These are phyloP conservation scores for Phytophthora multivora DNA, from an alignment of 352 stramenopile species.

Conservation along the genomic window DNA sequence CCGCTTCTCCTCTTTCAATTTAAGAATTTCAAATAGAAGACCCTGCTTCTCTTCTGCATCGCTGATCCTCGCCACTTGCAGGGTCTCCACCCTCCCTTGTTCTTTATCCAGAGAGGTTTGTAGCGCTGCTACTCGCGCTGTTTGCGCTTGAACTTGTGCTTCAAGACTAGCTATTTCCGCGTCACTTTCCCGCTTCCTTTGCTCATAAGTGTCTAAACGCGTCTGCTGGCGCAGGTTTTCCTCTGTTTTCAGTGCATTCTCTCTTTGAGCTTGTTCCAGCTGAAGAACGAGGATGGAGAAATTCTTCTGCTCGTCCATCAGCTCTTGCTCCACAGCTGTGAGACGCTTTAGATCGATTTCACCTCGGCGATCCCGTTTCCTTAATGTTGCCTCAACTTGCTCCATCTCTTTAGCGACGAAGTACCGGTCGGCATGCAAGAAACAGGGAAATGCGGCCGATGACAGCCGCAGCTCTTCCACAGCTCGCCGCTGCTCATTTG, in stretches of 20 bases:
- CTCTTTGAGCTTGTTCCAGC: slow-evolving; percentile 51
- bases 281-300: slow-evolving; percentile 69
- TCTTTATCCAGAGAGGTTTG: slow-evolving; percentile 53
- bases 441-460: slow-evolving; percentile 40
- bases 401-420: slow-evolving; percentile 30
- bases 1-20: slow-evolving; percentile 54
- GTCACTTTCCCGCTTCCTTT: slow-evolving; percentile 11
- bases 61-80: slow-evolving; percentile 27
- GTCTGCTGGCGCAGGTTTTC: slow-evolving; percentile 2
- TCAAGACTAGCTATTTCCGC: slow-evolving; percentile 7
- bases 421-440: slow-evolving; percentile 62
- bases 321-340: slow-evolving; percentile 59
- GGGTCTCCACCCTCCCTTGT: slow-evolving; percentile 21
- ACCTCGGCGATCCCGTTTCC: slow-evolving; percentile 31
- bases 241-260: slow-evolving; percentile 8
- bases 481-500: slow-evolving; percentile 29
- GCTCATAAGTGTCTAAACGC: slow-evolving; percentile 7
- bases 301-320: slow-evolving; percentile 73
- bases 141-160: slow-evolving; percentile 53
- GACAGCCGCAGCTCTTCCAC: slow-evolving; percentile 9
- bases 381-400: slow-evolving; percentile 31
- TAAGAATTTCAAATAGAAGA: slow-evolving; percentile 50
- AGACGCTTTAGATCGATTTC: slow-evolving; percentile 60
- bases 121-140: slow-evolving; percentile 52
- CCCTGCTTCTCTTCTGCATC: slow-evolving; percentile 51